Evolutionary conservation across 202 grass and related monocot genomes (phyloP).

Genomic region (Alloteropsis angusta): DNA sequence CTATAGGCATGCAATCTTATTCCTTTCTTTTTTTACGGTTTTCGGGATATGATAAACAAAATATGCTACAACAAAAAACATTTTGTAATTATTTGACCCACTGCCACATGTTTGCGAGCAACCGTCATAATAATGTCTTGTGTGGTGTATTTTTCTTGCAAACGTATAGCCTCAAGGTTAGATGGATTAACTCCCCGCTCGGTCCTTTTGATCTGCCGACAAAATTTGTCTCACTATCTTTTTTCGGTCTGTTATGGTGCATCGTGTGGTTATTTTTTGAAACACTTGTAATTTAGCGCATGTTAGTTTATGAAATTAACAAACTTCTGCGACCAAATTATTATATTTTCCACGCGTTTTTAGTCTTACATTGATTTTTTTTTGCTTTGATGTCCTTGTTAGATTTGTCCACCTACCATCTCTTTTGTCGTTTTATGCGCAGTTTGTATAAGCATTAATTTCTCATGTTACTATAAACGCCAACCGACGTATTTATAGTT

Average conservation of each 20-base stretch:
- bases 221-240: not conserved
- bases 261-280: accelerated
- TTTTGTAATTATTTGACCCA: too few species aligned
- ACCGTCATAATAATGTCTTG: too few species aligned
- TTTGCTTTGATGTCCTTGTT: not conserved
- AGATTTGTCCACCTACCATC: not conserved
- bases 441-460: not conserved
- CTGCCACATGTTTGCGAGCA: too few species aligned
- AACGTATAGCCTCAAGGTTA: not conserved
- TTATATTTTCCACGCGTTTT: accelerated
- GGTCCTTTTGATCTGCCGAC: not conserved
- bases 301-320: not conserved
- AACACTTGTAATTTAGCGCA: not conserved
- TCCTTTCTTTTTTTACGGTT: too few species aligned
- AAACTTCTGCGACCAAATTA: not conserved
- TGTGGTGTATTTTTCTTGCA: not conserved
- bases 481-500: not conserved
- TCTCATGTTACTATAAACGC: not conserved
- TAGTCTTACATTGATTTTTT: not conserved
- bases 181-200: not conserved
- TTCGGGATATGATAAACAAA: too few species aligned
- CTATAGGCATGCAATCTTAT: too few species aligned
- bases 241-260: not conserved
- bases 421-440: not conserved
- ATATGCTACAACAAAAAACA: too few species aligned